Evolutionary conservation across 2,329 filamentous ascomycete species (phyloP).

Genomic region (Fusarium musae): DNA sequence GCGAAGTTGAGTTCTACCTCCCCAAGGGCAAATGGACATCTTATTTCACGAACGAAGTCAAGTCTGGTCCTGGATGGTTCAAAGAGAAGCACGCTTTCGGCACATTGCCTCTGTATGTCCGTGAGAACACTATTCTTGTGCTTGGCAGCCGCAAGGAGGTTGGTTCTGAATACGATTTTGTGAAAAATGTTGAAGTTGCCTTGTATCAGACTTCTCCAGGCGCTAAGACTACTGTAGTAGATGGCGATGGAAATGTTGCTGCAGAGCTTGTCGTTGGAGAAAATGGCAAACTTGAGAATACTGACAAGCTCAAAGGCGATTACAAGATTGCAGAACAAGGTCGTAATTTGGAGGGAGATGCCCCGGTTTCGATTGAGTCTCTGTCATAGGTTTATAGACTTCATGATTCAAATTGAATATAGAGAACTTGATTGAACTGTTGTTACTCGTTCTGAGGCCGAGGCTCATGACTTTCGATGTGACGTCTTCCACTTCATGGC

Average conservation of each 20-base stretch:
- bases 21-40: slow-evolving; percentile 60
- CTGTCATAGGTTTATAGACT: slow-evolving; percentile 12
- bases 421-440: not conserved
- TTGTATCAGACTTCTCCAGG: slow-evolving; percentile 57
- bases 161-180: slow-evolving; percentile 61
- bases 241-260: slow-evolving; percentile 54
- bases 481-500: not conserved
- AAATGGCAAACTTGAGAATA: slow-evolving; percentile 54
- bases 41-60: slow-evolving; percentile 60
- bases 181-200: slow-evolving; percentile 58
- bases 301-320: slow-evolving; percentile 54
- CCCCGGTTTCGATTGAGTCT: slow-evolving; percentile 42
- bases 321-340: slow-evolving; percentile 40
- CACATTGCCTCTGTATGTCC: slow-evolving; percentile 67
- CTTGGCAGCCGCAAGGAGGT: slow-evolving; percentile 54
- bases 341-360: slow-evolving; percentile 42
- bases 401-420: not conserved
- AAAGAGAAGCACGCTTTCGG: slow-evolving; percentile 68
- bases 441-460: not conserved
- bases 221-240: slow-evolving; percentile 55
- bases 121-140: slow-evolving; percentile 63
- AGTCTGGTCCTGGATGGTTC: slow-evolving; percentile 67
- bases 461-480: not conserved
- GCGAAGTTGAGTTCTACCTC: slow-evolving; percentile 74
- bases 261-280: slow-evolving; percentile 54